Conservation (phyloP, 768 basidiomycete species). For the Crucibulum laeve region DNA sequence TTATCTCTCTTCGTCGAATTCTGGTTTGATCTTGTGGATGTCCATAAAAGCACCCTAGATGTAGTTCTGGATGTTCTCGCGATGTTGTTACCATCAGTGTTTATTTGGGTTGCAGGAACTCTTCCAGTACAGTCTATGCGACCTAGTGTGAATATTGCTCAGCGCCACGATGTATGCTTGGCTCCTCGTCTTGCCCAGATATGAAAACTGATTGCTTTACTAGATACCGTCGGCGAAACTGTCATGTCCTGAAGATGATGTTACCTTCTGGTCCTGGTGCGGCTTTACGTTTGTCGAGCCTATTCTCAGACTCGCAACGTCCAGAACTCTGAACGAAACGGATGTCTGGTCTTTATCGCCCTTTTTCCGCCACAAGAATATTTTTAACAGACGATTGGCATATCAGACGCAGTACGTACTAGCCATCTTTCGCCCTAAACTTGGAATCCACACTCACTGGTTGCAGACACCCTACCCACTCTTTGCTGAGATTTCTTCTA, state of each 20-base stretch:
- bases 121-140: constrained; percentile 43
- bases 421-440: not conserved
- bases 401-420: constrained; percentile 37
- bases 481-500: constrained; percentile 58
- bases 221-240: constrained; percentile 45
- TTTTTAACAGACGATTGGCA: constrained; percentile 59
- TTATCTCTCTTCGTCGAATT: constrained; percentile 32
- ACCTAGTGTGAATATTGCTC: constrained; percentile 47
- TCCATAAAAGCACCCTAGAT: constrained; percentile 8
- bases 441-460: not conserved
- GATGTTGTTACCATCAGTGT: constrained; percentile 27
- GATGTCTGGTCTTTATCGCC: constrained; percentile 68
- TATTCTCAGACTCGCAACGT: constrained; percentile 46
- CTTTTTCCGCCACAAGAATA: constrained; percentile 61
- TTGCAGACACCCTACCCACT: constrained; percentile 47
- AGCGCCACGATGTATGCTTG: constrained; percentile 37
- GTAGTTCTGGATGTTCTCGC: constrained; percentile 22
- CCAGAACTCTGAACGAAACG: constrained; percentile 41
- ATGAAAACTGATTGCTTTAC: constrained; percentile 2
- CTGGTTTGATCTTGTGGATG: constrained; percentile 21
- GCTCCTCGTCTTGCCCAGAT: too few species aligned
- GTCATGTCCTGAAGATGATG: constrained; percentile 63
- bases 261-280: constrained; percentile 61
- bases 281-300: constrained; percentile 65
- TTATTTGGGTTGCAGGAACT: constrained; percentile 51